phyloP scores from a whole-genome alignment of 768 basidiomycete species.

The Leccinellum luteum region DNA sequence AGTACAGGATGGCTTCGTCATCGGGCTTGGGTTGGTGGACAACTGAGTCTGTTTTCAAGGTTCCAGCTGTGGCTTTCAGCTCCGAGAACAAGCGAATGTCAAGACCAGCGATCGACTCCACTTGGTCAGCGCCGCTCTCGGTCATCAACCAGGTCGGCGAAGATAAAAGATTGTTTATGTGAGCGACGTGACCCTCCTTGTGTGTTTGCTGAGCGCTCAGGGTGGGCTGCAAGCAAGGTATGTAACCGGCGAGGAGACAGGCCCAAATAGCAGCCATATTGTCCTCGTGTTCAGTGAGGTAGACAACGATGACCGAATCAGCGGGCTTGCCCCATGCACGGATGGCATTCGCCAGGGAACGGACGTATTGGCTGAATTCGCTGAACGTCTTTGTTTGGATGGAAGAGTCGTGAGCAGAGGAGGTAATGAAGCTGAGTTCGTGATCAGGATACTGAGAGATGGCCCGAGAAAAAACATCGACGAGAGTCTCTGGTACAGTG shows the following conservation, averaged over 20 bases:
- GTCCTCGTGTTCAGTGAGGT: constrained; percentile 33
- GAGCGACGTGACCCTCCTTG: constrained; percentile 28
- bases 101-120: constrained; percentile 21
- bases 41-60: constrained; percentile 3
- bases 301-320: constrained; percentile 26
- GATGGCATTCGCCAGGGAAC: constrained; percentile 20
- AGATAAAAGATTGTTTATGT: constrained; percentile 27
- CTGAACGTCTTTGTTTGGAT: constrained; percentile 25
- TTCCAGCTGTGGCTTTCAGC: constrained; percentile 18
- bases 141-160: constrained; percentile 31
- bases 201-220: constrained; percentile 33
- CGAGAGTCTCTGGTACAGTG: constrained; percentile 14
- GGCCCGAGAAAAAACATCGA: constrained; percentile 23
- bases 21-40: constrained; percentile 1
- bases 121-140: constrained; percentile 26
- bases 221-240: constrained; percentile 33
- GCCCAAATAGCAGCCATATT: constrained; percentile 34
- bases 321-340: constrained; percentile 22
- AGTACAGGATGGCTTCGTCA: neutral
- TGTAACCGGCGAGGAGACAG: constrained; percentile 28
- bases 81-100: constrained; percentile 27
- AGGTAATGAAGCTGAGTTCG: constrained; percentile 27
- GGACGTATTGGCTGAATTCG: constrained; percentile 15
- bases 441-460: constrained; percentile 20
- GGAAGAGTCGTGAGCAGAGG: constrained; percentile 30